phyloP scores from a whole-genome alignment of 371 early-diverging fungal species.

The Mortierella sp. region DNA sequence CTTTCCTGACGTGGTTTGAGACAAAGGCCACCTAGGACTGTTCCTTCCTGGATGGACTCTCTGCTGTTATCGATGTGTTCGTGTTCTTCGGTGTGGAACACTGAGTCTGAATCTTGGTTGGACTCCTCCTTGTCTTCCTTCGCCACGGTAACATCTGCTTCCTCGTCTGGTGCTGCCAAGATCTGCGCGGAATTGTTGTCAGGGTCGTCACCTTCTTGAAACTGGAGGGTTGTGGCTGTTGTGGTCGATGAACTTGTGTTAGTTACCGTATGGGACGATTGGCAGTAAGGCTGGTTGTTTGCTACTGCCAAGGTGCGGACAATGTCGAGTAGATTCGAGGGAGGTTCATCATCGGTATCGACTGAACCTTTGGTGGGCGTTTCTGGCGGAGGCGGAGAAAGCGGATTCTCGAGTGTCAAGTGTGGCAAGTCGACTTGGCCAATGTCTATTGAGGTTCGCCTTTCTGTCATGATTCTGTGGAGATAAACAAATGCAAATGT shows the following conservation, averaged over 20 bases:
- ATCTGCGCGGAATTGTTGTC: background rate
- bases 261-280: background rate
- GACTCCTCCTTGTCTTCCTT: background rate
- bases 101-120: background rate
- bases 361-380: background rate
- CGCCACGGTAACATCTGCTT: background rate
- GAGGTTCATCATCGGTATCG: background rate
- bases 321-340: background rate
- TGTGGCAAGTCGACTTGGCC: background rate
- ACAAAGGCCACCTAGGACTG: background rate
- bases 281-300: background rate
- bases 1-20: background rate
- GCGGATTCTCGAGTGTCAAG: background rate
- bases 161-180: background rate
- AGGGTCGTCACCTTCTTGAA: background rate
- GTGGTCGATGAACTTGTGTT: background rate
- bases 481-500: background rate
- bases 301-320: background rate
- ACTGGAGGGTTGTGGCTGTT: background rate
- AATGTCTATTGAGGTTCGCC: background rate
- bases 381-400: background rate
- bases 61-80: background rate
- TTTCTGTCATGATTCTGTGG: background rate
- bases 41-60: background rate
- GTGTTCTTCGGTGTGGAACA: background rate